Conservation (phyloP, 1,139 yeast genomes). For the Geotrichum macrosporum region DNA sequence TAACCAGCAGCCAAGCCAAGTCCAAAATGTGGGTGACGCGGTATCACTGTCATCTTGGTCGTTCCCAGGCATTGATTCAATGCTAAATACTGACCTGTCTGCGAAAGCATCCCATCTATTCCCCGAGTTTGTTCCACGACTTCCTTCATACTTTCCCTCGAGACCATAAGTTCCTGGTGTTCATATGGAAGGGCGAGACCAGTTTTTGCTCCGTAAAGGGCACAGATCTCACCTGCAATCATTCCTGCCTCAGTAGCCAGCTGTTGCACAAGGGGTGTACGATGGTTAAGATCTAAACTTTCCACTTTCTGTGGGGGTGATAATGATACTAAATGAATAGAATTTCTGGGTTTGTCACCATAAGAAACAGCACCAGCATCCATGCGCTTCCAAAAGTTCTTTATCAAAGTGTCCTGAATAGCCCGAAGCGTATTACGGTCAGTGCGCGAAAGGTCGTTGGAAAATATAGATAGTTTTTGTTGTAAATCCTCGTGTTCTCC, state of each 20-base stretch:
- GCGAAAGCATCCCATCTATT: conserved; percentile 12
- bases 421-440: conserved; percentile 12
- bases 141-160: background rate
- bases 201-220: conserved; percentile 19
- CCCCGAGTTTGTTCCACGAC: conserved; percentile 6
- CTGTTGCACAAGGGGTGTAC: background rate
- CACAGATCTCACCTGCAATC: conserved; percentile 21
- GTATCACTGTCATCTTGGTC: background rate
- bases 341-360: no score
- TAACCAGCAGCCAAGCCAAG: conserved; percentile 27
- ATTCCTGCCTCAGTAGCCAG: conserved; percentile 20
- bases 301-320: background rate
- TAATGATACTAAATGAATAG: background rate
- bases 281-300: background rate
- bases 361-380: conserved; percentile 20
- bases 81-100: conserved; percentile 16
- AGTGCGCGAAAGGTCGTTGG: conserved; percentile 1
- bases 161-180: conserved; percentile 13
- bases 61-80: conserved; percentile 8
- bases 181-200: conserved; percentile 19
- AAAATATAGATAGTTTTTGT: conserved; percentile 6
- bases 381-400: conserved; percentile 21
- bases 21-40: conserved; percentile 25
- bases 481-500: background rate
- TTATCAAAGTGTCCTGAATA: conserved; percentile 9